Evolutionary conservation across 2,329 filamentous ascomycete genomes (phyloP), one percentile per base, ranked within the genome.

Genomic region (Venturia carpophila): DNA sequence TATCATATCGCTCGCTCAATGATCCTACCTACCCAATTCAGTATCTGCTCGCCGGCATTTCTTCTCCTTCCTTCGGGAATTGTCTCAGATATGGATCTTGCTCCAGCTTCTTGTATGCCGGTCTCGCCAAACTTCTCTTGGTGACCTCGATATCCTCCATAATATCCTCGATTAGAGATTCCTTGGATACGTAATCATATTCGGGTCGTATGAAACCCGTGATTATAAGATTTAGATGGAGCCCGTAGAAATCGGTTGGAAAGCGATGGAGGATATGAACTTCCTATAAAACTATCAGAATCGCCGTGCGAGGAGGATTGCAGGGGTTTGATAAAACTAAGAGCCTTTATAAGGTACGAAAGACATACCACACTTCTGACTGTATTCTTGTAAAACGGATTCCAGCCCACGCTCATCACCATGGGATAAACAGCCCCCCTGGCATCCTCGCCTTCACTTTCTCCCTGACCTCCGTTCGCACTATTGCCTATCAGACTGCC

Each of bases 361-460:
- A 34, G 39, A 78, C 77, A 52, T 76, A 80, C 82, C 73, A 94
- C 92, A 68, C 85, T 91, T 68, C 91, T 87, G 60, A 90, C 86
- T 5, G 83, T 87, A 81, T 99, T 97, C 75, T 92, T 92, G 83
- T 96, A 99, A 78, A 92, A 97, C 0, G 94, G 94, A 77, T 97
- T 99, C 83, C 92, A 97, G 56, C 94, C 94, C 69, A 97, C 93
- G 67, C 87, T 91, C 87, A 97, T 90, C 69, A 96, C 92, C 83
- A 95, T 94, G 0, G 91, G 91, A 76, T 88, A 91, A 65, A 94
- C 80, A 21, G 21, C 45, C 24, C 49, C 58, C 15, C 47, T 37
- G 19, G 21, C 5, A 17, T 17, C n/a, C 13, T 37, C 45, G 10
- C 30, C 21, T 34, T 39, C n/a, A n/a, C 41, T 47, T 10, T 15